Conservation (phyloP, 1,139 yeast genomes). For the Protomyces inouyei region DNA sequence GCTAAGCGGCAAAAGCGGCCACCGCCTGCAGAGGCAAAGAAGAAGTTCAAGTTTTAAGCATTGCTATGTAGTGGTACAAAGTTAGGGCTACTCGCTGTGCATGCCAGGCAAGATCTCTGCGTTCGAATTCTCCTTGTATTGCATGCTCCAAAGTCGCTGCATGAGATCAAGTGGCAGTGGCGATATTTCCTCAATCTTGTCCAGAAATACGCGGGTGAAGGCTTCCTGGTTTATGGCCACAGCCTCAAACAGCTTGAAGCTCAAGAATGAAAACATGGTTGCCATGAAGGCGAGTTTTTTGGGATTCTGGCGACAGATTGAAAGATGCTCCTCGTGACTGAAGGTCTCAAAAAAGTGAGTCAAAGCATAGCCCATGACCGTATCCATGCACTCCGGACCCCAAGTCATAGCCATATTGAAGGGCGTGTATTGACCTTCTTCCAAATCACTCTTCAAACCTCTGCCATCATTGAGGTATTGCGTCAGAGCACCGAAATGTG, state of each 20-base stretch:
- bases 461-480: neutral
- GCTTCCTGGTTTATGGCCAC: neutral
- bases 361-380: neutral
- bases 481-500: neutral
- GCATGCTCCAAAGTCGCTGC: neutral
- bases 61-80: too few relatives aligned
- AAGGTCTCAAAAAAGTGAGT: neutral
- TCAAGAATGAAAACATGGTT: neutral
- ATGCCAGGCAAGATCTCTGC: neutral
- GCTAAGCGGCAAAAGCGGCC: constrained; percentile 28
- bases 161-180: neutral
- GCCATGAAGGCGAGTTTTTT: neutral
- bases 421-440: neutral
- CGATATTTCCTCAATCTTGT: neutral
- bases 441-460: neutral
- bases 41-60: constrained; percentile 28
- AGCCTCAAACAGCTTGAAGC: neutral
- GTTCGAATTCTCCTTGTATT: neutral
- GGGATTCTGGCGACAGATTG: neutral
- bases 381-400: neutral
- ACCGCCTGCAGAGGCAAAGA: constrained; percentile 26
- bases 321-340: neutral
- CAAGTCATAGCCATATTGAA: neutral
- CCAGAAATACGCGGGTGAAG: neutral
- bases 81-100: neutral